Evolutionary conservation across 2,329 filamentous ascomycete species (phyloP), one percentile per base, ranked within the genome.

Genomic region (Dothiorella sarmentorum): DNA sequence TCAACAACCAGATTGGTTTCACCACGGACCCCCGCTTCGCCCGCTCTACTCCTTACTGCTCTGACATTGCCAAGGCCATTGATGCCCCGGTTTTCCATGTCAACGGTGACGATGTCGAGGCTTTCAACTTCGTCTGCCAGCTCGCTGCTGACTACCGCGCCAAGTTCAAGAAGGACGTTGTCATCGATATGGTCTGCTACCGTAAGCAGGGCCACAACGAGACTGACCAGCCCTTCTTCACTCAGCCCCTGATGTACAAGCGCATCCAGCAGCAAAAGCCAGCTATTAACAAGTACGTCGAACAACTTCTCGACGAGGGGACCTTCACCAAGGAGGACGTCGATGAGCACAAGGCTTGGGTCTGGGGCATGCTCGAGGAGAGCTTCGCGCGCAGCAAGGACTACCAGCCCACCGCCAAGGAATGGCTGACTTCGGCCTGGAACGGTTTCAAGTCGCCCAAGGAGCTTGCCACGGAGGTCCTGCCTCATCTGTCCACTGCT

Each of bases 1-100:
- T 97, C 67, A 99, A 99, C 85, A 99, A 99, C 84, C 94, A 99
- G 82, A 99, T 99, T 74, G 94, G 94, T 76, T 99, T 99, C 82
- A 99, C 94, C 56, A 99, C 94, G 20, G 94, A 99, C 72, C 94
- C 94, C 66, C 91, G 94, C 71, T 99, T 96, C 76, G 88, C 94
- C 67, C 91, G 94, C 68, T 99, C 94, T 18, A 99, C 94, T 51
- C 90, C 94, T 43, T 99, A 99, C 85, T 99, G 94, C 80, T 97
- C 94, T 42, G 94, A 99, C 75, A 97, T 99, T 69, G 94, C 94
- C 77, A 99, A 99, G 82, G 90, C 94, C 53, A 97, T 99, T 66
- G 94, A 99, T 68, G 94, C 94, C 2, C 94, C 94, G 44, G 90
- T 99, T 60, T 99, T 99, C 86, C 94, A 99, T 79, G 94, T 99